Evolutionary conservation across 1,139 yeast genomes (phyloP).

Genomic region (Candida sp.): DNA sequence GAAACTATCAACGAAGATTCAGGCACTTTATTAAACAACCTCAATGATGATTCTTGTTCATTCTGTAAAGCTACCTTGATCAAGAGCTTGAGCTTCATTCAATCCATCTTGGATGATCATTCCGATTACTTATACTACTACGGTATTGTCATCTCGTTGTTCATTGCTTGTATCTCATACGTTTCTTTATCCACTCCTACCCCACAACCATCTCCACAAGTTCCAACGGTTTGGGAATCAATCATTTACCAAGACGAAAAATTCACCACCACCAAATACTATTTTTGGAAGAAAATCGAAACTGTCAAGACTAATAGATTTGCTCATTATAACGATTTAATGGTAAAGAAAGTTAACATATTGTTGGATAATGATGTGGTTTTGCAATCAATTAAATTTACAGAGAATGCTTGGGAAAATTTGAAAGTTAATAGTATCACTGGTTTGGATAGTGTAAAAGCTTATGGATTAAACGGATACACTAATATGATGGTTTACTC

Average conservation of each 20-base stretch:
- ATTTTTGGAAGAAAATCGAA: background rate
- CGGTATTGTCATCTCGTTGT: conserved; percentile 9
- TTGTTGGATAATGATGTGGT: background rate
- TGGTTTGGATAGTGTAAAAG: background rate
- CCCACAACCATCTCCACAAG: background rate
- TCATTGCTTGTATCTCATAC: conserved; percentile 4
- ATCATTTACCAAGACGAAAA: background rate
- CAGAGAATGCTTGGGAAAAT: background rate
- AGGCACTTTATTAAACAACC: background rate
- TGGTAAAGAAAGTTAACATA: background rate
- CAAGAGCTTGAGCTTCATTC: conserved; percentile 7
- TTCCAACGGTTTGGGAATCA: background rate
- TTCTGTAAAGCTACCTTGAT: background rate
- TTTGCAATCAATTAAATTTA: background rate
- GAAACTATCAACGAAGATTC: background rate
- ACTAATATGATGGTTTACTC: background rate
- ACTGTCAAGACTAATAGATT: background rate
- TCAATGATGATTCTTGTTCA: background rate
- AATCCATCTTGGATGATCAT: conserved; percentile 13
- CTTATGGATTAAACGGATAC: background rate
- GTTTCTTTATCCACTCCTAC: background rate
- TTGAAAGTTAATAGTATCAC: background rate
- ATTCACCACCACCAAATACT: background rate
- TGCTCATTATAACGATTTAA: background rate
- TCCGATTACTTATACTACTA: conserved; percentile 18